phyloP scores from a whole-genome alignment of 805 yeast species.

The Barnettozyma salicaria region DNA sequence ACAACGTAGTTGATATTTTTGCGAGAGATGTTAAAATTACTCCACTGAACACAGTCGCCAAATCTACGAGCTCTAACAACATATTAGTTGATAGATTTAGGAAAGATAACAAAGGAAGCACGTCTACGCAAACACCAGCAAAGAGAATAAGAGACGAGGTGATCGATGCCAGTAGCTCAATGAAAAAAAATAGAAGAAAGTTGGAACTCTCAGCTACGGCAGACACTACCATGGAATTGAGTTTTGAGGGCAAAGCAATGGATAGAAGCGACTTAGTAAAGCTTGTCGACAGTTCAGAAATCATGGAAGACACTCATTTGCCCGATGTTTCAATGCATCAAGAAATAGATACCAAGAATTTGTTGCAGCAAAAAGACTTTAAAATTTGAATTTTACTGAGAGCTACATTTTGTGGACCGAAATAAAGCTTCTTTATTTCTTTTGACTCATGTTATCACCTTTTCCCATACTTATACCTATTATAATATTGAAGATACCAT shows the following conservation, averaged over 20 bases:
- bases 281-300: constrained; percentile 28
- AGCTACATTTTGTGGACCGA: not conserved
- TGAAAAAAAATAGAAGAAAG: constrained; percentile 25
- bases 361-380: constrained; percentile 23
- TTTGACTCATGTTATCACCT: too few species aligned
- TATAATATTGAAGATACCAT: constrained; percentile 1
- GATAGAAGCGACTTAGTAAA: constrained; percentile 37
- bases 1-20: constrained; percentile 15
- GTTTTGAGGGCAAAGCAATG: constrained; percentile 42
- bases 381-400: constrained; percentile 9
- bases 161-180: constrained; percentile 19
- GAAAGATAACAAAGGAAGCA: too few species aligned
- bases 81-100: constrained; percentile 8
- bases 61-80: constrained; percentile 5
- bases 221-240: constrained; percentile 32
- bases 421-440: too few species aligned
- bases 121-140: constrained; percentile 18
- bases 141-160: constrained; percentile 27
- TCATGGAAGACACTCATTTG: constrained; percentile 2
- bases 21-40: constrained; percentile 6
- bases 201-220: constrained; percentile 7
- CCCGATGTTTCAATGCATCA: not conserved
- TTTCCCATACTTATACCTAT: too few species aligned
- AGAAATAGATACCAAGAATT: constrained; percentile 20
- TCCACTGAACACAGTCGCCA: constrained; percentile 5